Evolutionary conservation across 257 asterid genomes (phyloP).

Genomic region (Haberlea rhodopensis): DNA sequence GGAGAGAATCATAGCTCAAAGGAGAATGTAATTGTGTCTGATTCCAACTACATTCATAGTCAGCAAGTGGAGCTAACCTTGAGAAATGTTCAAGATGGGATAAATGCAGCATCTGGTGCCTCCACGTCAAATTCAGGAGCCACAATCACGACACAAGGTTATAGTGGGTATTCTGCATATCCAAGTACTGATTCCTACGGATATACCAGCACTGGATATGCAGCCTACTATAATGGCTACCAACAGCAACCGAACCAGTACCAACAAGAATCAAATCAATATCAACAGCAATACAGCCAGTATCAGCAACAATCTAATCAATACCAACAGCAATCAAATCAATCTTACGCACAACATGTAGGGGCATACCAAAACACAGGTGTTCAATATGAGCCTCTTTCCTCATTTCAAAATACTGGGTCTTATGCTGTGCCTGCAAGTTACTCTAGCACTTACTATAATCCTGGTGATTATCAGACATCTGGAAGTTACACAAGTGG

Average conservation of each 20-base stretch:
- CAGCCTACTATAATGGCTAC: slow-evolving; percentile 70
- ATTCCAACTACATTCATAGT: slow-evolving; percentile 51
- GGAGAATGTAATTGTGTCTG: slow-evolving; percentile 65
- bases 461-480: slow-evolving; percentile 99
- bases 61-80: slow-evolving; percentile 44
- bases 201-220: slow-evolving; percentile 60
- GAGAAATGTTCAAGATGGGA: slow-evolving; percentile 60
- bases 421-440: slow-evolving; percentile 98
- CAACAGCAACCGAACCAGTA: slow-evolving; percentile 40
- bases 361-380: slow-evolving; percentile 97
- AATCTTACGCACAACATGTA: slow-evolving; percentile 61
- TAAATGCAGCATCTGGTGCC: slow-evolving; percentile 42
- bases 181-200: slow-evolving; percentile 73
- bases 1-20: slow-evolving; percentile 47
- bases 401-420: slow-evolving; percentile 99
- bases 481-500: slow-evolving; percentile 90
- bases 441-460: slow-evolving; percentile 99
- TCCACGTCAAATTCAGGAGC: slow-evolving; percentile 70
- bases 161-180: slow-evolving; percentile 64
- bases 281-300: slow-evolving; percentile 30
- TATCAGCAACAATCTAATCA: slow-evolving; percentile 24
- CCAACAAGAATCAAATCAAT: slow-evolving; percentile 36
- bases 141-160: slow-evolving; percentile 57
- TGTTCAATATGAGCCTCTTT: slow-evolving; percentile 99
- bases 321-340: slow-evolving; percentile 55